Percentiles rank a stretch among this genome's conserved stretches.
These are phyloP conservation scores for Brassica carinata DNA, from an alignment of 345 rosid genomes.

Conservation along the genomic window DNA sequence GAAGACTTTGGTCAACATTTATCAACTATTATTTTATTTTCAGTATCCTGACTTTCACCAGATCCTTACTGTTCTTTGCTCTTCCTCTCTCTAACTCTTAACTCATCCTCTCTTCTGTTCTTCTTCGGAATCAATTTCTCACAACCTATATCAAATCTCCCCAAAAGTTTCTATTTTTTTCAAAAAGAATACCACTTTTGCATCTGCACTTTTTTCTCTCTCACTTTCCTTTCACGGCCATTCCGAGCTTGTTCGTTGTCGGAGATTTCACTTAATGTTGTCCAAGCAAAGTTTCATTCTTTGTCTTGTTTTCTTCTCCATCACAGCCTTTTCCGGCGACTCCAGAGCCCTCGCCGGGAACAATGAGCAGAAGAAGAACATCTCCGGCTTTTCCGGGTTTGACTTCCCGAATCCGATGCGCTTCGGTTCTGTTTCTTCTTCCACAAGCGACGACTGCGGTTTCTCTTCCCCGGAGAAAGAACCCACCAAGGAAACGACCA, in stretches of 20 bases:
- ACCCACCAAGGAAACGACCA: constrained; percentile 24
- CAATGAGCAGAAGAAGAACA: constrained; percentile 46
- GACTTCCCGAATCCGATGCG: constrained; percentile 63
- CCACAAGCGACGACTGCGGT: constrained; percentile 60
- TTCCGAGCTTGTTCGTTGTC: constrained; percentile 5
- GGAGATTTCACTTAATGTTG: constrained; percentile 44
- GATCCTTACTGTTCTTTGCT: constrained; percentile 18
- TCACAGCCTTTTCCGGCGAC: constrained; percentile 40
- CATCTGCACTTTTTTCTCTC: constrained; percentile 16
- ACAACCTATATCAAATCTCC: not conserved
- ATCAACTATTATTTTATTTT: constrained; percentile 23
- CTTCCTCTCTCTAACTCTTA: not conserved
- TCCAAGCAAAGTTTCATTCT: constrained; percentile 42
- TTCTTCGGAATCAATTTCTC: not conserved
- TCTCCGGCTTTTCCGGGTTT: constrained; percentile 61
- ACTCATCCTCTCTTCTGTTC: not conserved
- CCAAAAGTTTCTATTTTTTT: constrained; percentile 4
- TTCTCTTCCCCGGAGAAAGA: constrained; percentile 40
- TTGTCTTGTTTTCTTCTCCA: constrained; percentile 44
- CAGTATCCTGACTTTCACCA: constrained; percentile 19
- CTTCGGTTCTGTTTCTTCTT: constrained; percentile 75
- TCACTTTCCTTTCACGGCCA: not conserved
- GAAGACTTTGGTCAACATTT: constrained; percentile 38
- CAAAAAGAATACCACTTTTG: constrained; percentile 28
- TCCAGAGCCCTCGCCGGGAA: constrained; percentile 42